Evolutionary conservation across 129 eudicot species (phyloP), one percentile per base, ranked within the genome.

Genomic region (Kitagawia praeruptora): DNA sequence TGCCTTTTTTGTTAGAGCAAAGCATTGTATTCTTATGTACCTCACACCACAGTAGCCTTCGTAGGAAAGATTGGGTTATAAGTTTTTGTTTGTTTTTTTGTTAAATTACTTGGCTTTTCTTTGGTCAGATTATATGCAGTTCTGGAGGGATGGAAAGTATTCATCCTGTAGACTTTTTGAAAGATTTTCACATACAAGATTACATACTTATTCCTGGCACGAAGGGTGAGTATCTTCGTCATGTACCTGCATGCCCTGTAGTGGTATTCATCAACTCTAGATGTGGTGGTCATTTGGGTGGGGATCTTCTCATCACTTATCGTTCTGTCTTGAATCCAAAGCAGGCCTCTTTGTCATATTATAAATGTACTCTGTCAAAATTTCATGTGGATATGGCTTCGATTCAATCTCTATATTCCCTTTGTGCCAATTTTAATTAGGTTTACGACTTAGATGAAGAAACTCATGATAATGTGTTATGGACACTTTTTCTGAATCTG

Each of bases 251-350:
- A 44, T 91, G 89, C 75, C 98, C 98, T 4, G 90, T 89, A 37
- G 45, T 94, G 25, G 98, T 94, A 64, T 94, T 91, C 74, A 82
- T 94, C 75, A 94, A 94, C 87, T 94, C 98, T 5, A 88, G 82
- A 88, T 91, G 98, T 82, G 98, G 98, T 66, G 98, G 98, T 70
- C 98, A 91, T 81, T 87, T 94, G 78, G 98, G 98, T 80, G 93
- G 92, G 42, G 78, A 89, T 77, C 97, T 94, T 87, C 96, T 94
- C 41, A 49, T 84, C 73, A 91, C 98, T 28, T 94, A 91, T 67
- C 92, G 93, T 11, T 84, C 92, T 76, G 76, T 94, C 61, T 84
- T 94, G 15, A 91, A 91, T 58, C 16, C 79, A n/a, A 82, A 88
- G 37, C 98, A 91, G 98, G 98, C 89, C 10, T 89, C 19, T 72